A percentile compares a stretch with the other conserved stretches of the same genome.
These are phyloP conservation scores for Pyrenopolyporus hunteri DNA, from an alignment of 495 filamentous ascomycete species.

Conservation along the genomic window DNA sequence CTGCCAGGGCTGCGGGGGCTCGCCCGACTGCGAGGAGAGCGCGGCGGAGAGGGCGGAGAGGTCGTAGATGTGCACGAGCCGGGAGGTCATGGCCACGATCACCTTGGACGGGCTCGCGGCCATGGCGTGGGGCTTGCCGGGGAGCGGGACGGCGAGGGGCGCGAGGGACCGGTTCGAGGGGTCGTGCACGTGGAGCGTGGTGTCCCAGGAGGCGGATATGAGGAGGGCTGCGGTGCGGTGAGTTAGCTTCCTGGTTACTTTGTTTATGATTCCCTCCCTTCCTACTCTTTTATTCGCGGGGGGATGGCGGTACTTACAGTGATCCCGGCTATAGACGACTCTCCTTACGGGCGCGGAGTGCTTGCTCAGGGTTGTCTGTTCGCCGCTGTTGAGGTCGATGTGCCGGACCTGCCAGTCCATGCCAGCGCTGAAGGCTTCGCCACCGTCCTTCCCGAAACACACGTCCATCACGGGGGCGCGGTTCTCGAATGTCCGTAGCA, in stretches of 20 bases:
- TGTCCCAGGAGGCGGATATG: slow-evolving; percentile 92
- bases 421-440: slow-evolving; percentile 82
- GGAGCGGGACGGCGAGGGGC: slow-evolving; percentile 68
- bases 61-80: slow-evolving; percentile 90
- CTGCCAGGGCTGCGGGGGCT: slow-evolving; percentile 80
- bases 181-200: slow-evolving; percentile 82
- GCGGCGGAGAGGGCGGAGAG: slow-evolving; percentile 68
- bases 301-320: slow-evolving; percentile 55
- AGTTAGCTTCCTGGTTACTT: slow-evolving; percentile 6
- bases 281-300: background rate
- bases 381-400: slow-evolving; percentile 75
- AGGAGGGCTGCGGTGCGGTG: slow-evolving; percentile 59
- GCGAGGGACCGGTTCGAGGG: slow-evolving; percentile 49
- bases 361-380: slow-evolving; percentile 75
- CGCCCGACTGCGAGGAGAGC: slow-evolving; percentile 50
- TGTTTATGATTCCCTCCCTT: background rate
- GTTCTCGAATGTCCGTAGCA: slow-evolving; percentile 77
- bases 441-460: slow-evolving; percentile 83
- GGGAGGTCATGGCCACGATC: slow-evolving; percentile 94
- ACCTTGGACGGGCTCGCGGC: slow-evolving; percentile 81
- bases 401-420: slow-evolving; percentile 83
- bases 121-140: slow-evolving; percentile 85
- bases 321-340: slow-evolving; percentile 78
- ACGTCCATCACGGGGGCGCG: slow-evolving; percentile 88
- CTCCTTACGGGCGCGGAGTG: slow-evolving; percentile 80